A percentile compares a stretch with the other conserved stretches of the same genome.
phyloP scores from a whole-genome alignment of 257 asterid genomes.

The Nicotiana attenuata region DNA sequence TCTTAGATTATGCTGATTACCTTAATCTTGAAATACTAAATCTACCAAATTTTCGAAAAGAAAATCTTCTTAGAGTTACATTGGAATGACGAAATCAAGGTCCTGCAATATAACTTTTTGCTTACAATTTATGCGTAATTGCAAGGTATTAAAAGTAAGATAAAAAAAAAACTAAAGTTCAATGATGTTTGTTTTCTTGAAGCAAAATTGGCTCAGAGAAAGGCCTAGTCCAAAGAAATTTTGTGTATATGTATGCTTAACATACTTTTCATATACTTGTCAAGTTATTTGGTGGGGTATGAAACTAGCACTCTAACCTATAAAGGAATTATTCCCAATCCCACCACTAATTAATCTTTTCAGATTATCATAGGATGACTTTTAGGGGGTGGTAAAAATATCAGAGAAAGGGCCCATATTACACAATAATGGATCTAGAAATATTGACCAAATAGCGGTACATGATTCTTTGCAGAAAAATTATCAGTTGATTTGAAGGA shows the following conservation, averaged over 20 bases:
- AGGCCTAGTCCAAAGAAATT: not conserved
- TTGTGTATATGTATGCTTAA: not conserved
- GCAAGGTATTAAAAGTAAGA: not conserved
- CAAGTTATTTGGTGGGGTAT: constrained; percentile 14
- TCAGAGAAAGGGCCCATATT: not conserved
- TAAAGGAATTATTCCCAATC: constrained; percentile 2
- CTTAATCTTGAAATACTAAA: not conserved
- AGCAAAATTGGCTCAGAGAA: not conserved
- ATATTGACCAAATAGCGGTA: not conserved
- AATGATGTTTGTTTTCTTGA: not conserved
- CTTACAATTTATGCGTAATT: not conserved
- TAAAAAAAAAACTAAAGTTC: not conserved
- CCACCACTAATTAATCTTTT: constrained; percentile 13
- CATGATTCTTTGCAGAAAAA: not conserved
- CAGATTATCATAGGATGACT: constrained; percentile 10
- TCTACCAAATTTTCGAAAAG: not conserved
- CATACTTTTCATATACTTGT: not conserved
- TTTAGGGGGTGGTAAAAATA: not conserved
- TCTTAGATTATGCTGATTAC: not conserved
- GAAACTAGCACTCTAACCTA: not conserved
- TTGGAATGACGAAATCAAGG: not conserved
- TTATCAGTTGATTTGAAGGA: not conserved
- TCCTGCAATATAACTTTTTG: not conserved
- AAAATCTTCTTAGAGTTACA: not conserved
- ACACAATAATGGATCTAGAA: not conserved